Conservation (phyloP, 371 early-diverging fungal genomes). For the Funneliformis caledonium region DNA sequence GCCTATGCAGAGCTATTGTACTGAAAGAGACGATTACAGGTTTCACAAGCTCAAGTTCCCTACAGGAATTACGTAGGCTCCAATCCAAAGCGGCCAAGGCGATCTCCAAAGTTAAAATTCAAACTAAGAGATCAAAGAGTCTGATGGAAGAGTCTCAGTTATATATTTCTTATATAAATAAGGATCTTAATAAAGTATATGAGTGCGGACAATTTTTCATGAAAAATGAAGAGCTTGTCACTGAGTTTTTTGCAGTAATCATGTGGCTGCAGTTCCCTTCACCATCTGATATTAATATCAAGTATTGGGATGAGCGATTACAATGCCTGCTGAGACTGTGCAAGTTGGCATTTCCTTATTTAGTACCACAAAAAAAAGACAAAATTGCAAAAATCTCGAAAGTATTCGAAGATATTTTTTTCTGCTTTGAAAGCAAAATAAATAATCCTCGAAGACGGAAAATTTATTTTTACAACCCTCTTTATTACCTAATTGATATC, state of each 20-base stretch:
- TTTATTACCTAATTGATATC: not conserved
- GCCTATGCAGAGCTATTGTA: too few relatives aligned
- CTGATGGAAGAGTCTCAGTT: too few relatives aligned
- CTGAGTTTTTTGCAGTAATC: constrained; percentile 26
- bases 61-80: too few relatives aligned
- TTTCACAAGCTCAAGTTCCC: too few relatives aligned
- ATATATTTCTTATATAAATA: too few relatives aligned
- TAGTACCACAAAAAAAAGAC: not conserved
- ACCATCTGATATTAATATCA: too few relatives aligned
- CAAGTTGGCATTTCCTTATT: constrained; percentile 5
- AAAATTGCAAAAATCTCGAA: not conserved
- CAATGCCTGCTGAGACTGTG: not conserved
- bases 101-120: too few relatives aligned
- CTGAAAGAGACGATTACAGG: too few relatives aligned
- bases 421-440: not conserved
- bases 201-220: not conserved
- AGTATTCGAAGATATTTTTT: constrained; percentile 1
- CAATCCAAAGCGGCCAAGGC: too few relatives aligned
- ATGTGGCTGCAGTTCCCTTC: not conserved
- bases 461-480: constrained; percentile 21
- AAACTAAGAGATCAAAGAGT: too few relatives aligned
- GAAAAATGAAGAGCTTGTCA: not conserved
- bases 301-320: too few relatives aligned
- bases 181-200: too few relatives aligned
- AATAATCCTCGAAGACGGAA: constrained; percentile 11